These are phyloP conservation scores for Verticillium nubilum DNA, from an alignment of 2,329 filamentous ascomycete genomes.

Conservation along the genomic window DNA sequence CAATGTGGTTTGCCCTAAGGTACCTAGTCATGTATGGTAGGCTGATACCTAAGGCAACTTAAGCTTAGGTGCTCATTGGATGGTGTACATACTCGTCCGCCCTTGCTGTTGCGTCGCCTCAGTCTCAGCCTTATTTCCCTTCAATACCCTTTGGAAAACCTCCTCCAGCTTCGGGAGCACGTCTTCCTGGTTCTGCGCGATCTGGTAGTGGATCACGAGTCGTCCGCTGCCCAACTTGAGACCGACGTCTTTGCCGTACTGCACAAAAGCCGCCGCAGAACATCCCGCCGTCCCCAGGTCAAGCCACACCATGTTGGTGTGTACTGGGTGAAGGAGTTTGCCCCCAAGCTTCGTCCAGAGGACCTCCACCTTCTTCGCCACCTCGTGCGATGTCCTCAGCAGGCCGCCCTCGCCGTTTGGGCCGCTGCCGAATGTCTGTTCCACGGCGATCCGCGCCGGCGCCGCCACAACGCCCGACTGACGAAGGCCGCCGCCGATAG, in stretches of 20 bases:
- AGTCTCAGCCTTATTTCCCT: conserved; percentile 10
- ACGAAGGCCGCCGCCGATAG: conserved; percentile 68
- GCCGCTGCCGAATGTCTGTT: conserved; percentile 35
- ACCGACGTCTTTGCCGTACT: conserved; percentile 34
- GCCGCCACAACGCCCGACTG: conserved; percentile 70
- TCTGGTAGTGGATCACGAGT: conserved; percentile 52
- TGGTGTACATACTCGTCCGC: conserved; percentile 12
- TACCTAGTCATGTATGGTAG: too few relatives aligned
- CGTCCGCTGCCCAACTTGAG: conserved; percentile 33
- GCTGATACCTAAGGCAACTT: too few relatives aligned
- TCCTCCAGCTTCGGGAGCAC: conserved; percentile 51
- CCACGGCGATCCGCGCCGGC: conserved; percentile 63
- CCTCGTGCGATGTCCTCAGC: conserved; percentile 53
- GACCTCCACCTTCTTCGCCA: conserved; percentile 59
- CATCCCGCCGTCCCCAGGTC: conserved; percentile 59
- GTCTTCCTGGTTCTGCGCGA: conserved; percentile 54
- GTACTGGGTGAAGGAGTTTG: conserved; percentile 60
- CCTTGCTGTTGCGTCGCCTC: neutral
- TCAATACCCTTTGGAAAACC: conserved; percentile 41
- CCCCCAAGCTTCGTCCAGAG: conserved; percentile 69
- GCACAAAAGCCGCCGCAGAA: conserved; percentile 27
- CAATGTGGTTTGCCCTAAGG: too few relatives aligned
- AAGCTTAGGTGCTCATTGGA: neutral
- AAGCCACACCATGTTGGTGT: conserved; percentile 93
- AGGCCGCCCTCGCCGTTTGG: conserved; percentile 44